Base-by-base conservation (phyloP, 192 early-diverging fungal species). In the Coemansia sp. region DNA sequence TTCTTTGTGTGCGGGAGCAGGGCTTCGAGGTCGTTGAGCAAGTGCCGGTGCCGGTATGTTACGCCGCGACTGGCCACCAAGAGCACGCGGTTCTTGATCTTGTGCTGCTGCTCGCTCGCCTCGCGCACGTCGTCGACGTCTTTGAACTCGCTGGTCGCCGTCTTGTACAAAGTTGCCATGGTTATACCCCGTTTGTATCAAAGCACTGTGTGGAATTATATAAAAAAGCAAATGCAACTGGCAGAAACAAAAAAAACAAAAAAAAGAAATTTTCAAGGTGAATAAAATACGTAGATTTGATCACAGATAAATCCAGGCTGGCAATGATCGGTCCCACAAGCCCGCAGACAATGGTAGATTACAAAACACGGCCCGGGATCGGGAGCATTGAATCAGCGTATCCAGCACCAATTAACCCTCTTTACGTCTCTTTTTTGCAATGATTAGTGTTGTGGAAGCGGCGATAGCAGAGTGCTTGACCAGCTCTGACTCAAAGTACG, bases 1-100 rank as follows among this genome's bases (percentile, higher is more conserved):
- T 97, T 97, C 82, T 97, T 97, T 34, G 92, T 84, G 73, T 99
- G 97, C 54, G 97, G 97, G 59, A 97, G 84, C 23, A 99, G 74
- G 17, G 85, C 81, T 54, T 86, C 85, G 60, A 97, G 83, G 82
- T 99, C 97, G 54, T 86, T 89, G 74, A 99, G 72, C 59, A 99
- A 74, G 74, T 99, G 97, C 26, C 97, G 89, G 52, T 95, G 92
- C 65, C 95, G 91, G 82, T 62, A 68, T 57, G 72, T 81, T 60
- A 94, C 90, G 53, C 96, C 96, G 23, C 96, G 85, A 37, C 94
- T 95, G 52, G 92, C 90, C 23, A 97, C 82, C 49, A 93, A 65
- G 46, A 98, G 81, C 14, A 97, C 90, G 40, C 95, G 82, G 73
- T 98, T 94, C 73, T 93, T 95, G 78, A 95, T 94, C 57, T 84